Base-by-base conservation (phyloP, 352 stramenopile genomes). In the Phytophthora pluvialis region DNA sequence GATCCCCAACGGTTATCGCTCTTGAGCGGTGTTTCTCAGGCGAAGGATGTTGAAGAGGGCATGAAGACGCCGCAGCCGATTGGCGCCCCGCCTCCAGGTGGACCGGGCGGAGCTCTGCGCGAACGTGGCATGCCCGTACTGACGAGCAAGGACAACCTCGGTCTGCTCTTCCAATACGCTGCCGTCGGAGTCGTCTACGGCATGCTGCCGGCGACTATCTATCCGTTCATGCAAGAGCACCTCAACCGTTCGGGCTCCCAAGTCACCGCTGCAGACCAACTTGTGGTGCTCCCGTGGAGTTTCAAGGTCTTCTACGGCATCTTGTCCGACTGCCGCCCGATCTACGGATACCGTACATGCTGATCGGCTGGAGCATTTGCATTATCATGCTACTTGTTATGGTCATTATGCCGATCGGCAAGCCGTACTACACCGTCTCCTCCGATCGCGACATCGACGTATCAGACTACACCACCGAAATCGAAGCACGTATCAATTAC, bases 261-360 rank as follows among this genome's bases (percentile, higher is more conserved):
- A 62, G 52, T 77, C 4, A 46, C 77, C 38, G 70, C 77, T n/a
- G 75, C 78, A 3, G 60, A 60, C 13, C 66, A 70, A 46, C 54
- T 87, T 1, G 53, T 85, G n/a, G 62, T 64, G 31, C 43, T 88
- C 5, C 74, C 75, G 1, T 88, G 78, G 78, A 83, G 70, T 33
- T 82, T 86, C 64, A 88, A 69, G 45, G 60, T 69, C 3, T 69
- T 69, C 28, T 69, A 69, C 52, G 60, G 60, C 31, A 69, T 69
- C 46, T 44, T 70, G 62, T 70, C 62, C 0, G 62, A 70, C 21
- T 70, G 62, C 40, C 46, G 62, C 1, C 78, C 79, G 21, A 85
- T 89, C 52, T 78, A 64, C 45, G 79, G 79, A 15, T 86, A 83
- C 63, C 79, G 4, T 88, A 77, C 52, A 86, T 88, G 72, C 57